Base-by-base conservation (phyloP, 352 stramenopile genomes). In the Albugo candida region DNA sequence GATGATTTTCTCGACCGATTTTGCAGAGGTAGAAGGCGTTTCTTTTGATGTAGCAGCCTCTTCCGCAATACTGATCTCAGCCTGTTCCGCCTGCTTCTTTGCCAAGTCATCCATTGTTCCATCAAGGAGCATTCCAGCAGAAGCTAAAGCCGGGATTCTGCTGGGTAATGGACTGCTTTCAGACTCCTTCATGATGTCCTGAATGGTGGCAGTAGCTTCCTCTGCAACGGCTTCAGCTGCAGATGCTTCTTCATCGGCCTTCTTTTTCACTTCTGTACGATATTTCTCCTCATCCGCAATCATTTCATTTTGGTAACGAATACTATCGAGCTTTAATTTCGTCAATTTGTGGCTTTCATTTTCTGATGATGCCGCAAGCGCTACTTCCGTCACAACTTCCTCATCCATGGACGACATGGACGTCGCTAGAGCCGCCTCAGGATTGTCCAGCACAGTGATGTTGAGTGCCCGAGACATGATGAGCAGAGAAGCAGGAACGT, bases 391-490 rank as follows among this genome's bases (percentile, higher is more conserved):
- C 61, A 89, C 77, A 17, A 89, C 63, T 45, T 89, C 77, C 60
- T 89, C 77, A 39, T 89, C 77, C 73, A 89, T 86, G 12, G 68
- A 83, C 44, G 73, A 86, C 62, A 92, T 84, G 36, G 79, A 92
- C 38, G 81, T 84, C 38, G 76, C 79, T 24, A 93, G 63, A n/a
- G 79, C 77, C 31, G 73, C 74, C 52, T 91, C 79, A 14, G 83
- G 63, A 55, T 81, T 88, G 51, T 87, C 73, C 40, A 70, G 59
- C 16, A 70, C 70, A 38, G 80, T 89, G 58, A 99, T 83, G 60
- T 96, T 97, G 56, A 98, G 96, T 19, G 88, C 95, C 36, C 94
- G 77, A 44, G 88, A 98, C 85, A 99, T 95, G 54, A 99, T 98
- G 37, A 99, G 72, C 48, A 99, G 72, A 34, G 86, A 96, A 51